These are phyloP conservation scores for Dioscorea dumetorum DNA, from an alignment of 106 monocot species.

Conservation along the genomic window DNA sequence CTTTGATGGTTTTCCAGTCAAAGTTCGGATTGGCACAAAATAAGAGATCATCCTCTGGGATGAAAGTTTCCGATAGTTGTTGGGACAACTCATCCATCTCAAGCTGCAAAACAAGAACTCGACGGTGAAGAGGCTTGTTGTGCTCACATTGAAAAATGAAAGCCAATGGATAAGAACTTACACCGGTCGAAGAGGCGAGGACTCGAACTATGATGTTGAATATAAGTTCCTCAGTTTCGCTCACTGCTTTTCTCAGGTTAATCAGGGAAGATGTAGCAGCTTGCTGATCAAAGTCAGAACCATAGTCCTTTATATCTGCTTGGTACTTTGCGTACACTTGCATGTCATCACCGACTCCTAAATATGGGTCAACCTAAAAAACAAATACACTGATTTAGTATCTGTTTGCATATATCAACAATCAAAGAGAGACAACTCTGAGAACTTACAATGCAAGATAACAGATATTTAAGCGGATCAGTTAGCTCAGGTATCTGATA, in stretches of 20 bases:
- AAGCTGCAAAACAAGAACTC: slow-evolving; percentile 38
- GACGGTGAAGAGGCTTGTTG: slow-evolving; percentile 3
- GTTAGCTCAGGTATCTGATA: slow-evolving; percentile 60
- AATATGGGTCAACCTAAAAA: slow-evolving; percentile 69
- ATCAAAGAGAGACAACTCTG: background rate
- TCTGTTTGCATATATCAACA: background rate
- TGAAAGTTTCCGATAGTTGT: slow-evolving; percentile 53
- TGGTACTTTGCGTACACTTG: slow-evolving; percentile 52
- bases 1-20: slow-evolving; percentile 47
- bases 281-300: slow-evolving; percentile 54
- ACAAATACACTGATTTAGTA: background rate
- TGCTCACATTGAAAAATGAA: background rate
- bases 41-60: slow-evolving; percentile 60
- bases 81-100: slow-evolving; percentile 35
- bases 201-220: slow-evolving; percentile 31
- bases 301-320: slow-evolving; percentile 50
- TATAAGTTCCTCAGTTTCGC: slow-evolving; percentile 28
- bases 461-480: slow-evolving; percentile 29
- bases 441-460: slow-evolving; percentile 50
- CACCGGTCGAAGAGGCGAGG: slow-evolving; percentile 47
- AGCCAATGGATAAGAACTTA: slow-evolving; percentile 22
- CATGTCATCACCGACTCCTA: slow-evolving; percentile 58
- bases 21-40: slow-evolving; percentile 43
- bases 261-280: slow-evolving; percentile 26
- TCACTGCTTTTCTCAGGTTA: slow-evolving; percentile 31